Evolutionary conservation across 108 stramenopile species (phyloP).

Genomic region (Skeletonema menzelii): DNA sequence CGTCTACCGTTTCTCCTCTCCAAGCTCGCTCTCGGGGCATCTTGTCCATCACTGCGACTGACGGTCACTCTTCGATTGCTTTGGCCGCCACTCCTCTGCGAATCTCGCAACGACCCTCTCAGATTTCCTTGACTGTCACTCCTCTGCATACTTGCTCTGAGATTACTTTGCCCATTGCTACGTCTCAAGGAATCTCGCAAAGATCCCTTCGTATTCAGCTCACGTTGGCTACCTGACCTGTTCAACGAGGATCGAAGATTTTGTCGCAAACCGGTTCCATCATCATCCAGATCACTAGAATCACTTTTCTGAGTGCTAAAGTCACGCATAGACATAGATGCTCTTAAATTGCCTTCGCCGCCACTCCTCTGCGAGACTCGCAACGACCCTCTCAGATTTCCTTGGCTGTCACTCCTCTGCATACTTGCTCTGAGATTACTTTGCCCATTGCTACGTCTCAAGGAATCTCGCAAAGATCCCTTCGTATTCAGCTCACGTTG

Average conservation of each 20-base stretch:
- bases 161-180: not conserved
- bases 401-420: not conserved
- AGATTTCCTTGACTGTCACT: not conserved
- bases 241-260: not conserved
- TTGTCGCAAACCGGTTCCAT: not conserved
- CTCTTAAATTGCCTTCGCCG: too few relatives aligned
- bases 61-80: not conserved
- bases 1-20: not conserved
- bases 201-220: not conserved
- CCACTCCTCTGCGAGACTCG: too few relatives aligned
- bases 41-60: not conserved
- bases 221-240: not conserved
- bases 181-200: not conserved
- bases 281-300: not conserved
- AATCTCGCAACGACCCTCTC: not conserved
- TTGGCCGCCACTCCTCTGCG: not conserved
- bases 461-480: not conserved
- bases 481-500: not conserved
- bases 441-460: not conserved
- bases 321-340: too few relatives aligned
- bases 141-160: not conserved
- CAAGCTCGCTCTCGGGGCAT: not conserved
- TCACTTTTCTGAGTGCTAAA: too few relatives aligned
- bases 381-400: not conserved
- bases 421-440: not conserved